Percentiles rank a stretch among this genome's conserved stretches.
Evolutionary conservation across 345 rosid species (phyloP).

Genomic region (Conringia planisiliqua): DNA sequence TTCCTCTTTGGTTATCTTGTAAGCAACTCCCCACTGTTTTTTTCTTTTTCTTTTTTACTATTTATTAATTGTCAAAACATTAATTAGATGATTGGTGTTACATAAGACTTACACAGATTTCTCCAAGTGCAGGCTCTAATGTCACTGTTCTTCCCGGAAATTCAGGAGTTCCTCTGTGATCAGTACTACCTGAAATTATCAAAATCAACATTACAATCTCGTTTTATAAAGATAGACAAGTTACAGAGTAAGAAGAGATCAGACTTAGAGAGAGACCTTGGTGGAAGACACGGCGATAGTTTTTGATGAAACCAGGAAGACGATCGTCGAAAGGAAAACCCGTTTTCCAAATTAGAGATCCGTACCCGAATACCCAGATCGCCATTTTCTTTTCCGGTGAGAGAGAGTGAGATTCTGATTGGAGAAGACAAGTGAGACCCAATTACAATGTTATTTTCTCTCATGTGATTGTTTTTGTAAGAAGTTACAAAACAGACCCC

Average conservation of each 20-base stretch:
- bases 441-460: neutral
- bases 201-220: neutral
- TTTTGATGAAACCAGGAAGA: slow-evolving; percentile 74
- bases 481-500: neutral
- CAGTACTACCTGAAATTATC: slow-evolving; percentile 65
- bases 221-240: neutral
- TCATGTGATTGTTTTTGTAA: neutral
- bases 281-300: slow-evolving; percentile 77
- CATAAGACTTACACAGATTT: slow-evolving; percentile 61
- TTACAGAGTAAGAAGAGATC: neutral
- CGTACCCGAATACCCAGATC: slow-evolving; percentile 92
- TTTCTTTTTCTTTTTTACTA: too few species aligned
- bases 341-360: slow-evolving; percentile 83
- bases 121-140: slow-evolving; percentile 62
- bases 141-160: slow-evolving; percentile 89
- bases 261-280: slow-evolving; percentile 50
- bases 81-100: neutral
- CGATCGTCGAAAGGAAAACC: slow-evolving; percentile 71
- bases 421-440: slow-evolving; percentile 11
- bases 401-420: slow-evolving; percentile 3
- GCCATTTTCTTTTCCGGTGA: slow-evolving; percentile 39
- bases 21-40: slow-evolving; percentile 98
- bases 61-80: too few species aligned
- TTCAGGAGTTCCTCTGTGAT: slow-evolving; percentile 84
- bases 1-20: slow-evolving; percentile 68